Conservation (phyloP, 2,329 filamentous ascomycete species). For the Byssoonygena ceratinophila region DNA sequence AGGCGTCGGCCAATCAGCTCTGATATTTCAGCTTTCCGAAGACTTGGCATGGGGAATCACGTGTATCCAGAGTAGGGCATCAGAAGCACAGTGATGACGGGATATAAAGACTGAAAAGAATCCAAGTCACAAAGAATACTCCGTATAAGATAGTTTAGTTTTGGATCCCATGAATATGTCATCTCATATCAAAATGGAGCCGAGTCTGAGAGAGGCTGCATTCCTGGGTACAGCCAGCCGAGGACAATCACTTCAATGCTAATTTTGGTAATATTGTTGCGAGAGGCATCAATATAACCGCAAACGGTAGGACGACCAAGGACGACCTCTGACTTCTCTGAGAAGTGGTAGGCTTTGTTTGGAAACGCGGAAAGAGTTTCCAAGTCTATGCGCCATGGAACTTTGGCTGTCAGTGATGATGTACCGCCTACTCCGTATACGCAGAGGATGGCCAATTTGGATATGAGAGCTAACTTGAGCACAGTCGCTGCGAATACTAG, state of each 20-base stretch:
- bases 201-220: too few species aligned
- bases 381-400: background rate
- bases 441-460: too few species aligned
- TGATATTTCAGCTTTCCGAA: background rate
- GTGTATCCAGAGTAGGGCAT: too few species aligned
- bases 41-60: background rate
- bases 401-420: background rate
- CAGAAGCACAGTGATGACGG: background rate
- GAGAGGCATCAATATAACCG: constrained; percentile 1
- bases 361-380: background rate
- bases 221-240: too few species aligned
- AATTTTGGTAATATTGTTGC: constrained; percentile 1
- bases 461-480: too few species aligned
- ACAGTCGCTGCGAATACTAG: too few species aligned
- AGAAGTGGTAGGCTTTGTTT: background rate
- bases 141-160: too few species aligned
- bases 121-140: too few species aligned
- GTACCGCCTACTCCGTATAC: too few species aligned
- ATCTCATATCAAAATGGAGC: too few species aligned
- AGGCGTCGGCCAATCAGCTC: background rate
- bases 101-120: background rate
- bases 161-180: too few species aligned
- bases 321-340: background rate
- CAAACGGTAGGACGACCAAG: background rate
- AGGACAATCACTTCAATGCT: too few species aligned